Evolutionary conservation across 257 asterid genomes (phyloP).

Genomic region (Ligustrum vulgare): DNA sequence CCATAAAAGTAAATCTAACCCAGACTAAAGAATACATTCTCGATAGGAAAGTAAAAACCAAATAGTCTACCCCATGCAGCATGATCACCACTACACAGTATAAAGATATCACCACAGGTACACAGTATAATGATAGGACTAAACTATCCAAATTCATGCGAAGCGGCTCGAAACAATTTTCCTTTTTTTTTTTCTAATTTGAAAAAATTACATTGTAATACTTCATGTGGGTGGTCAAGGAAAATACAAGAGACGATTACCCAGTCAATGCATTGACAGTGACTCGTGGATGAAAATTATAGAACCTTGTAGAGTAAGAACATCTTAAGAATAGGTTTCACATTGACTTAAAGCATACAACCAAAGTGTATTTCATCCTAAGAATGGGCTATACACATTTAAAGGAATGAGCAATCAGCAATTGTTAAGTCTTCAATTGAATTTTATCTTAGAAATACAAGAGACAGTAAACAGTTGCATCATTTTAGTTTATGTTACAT

Average conservation of each 20-base stretch:
- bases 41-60: background rate
- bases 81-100: no score
- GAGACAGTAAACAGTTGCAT: background rate
- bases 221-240: background rate
- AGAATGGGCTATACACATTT: background rate
- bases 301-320: background rate
- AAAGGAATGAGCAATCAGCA: conserved; percentile 6
- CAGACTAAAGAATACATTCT: background rate
- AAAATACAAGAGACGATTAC: background rate
- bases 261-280: background rate
- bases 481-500: background rate
- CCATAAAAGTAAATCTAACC: background rate
- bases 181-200: background rate
- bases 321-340: background rate
- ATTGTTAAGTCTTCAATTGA: background rate
- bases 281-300: background rate
- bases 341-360: background rate
- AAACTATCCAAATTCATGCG: background rate
- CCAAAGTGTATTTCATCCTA: background rate
- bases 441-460: background rate
- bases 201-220: no score
- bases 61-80: background rate
- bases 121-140: background rate
- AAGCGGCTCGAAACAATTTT: background rate
- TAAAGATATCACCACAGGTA: background rate